Evolutionary conservation across 768 basidiomycete species (phyloP), one percentile per base, ranked within the genome.

Genomic region (Pisolithus microcarpus): DNA sequence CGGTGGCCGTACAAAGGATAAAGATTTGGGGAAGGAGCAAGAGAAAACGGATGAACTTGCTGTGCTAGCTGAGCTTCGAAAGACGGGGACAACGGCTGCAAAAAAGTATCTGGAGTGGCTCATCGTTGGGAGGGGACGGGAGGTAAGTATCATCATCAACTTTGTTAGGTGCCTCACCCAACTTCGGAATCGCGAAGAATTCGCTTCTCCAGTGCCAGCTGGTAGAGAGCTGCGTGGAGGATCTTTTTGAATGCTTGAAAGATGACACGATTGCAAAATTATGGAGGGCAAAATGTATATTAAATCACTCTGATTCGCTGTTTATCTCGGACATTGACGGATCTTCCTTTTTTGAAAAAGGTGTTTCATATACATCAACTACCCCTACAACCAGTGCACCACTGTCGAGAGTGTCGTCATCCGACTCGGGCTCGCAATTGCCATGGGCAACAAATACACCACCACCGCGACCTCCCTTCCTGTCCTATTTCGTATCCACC

Each of bases 41-140:
- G 61, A 57, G 38, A 56, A 39, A 46, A 53, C 56, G 5, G 64
- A 66, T 11, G 65, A 66, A 43, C 19, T 66, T 3, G 15, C 8
- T 2, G 54, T 68, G n/a, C 63, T 66, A 39, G 65, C 65, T 34
- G 60, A 68, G 44, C 59, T 66, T 18, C 57, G 61, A 34, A 40
- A 24, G 7, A 19, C 46, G 38, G 40, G 48, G 19, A 23, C 46
- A 19, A 68, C 65, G 7, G 86, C 85, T 18, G 90, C 80, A 2
- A 72, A 75, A 34, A 78, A 79, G 55, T 94, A 83, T 62, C 71
- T 96, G 4, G 92, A 95, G 61, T 81, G 91, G 65, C 70, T 94
- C 1, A 82, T 94, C 2, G 67, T 95, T 21, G 77, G 79, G 49
- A 80, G 81, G 55, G 78, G 81, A 43, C 83, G 77, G 58, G 70